phyloP scores from a whole-genome alignment of 306 rosid species.

The Quercus robur region DNA sequence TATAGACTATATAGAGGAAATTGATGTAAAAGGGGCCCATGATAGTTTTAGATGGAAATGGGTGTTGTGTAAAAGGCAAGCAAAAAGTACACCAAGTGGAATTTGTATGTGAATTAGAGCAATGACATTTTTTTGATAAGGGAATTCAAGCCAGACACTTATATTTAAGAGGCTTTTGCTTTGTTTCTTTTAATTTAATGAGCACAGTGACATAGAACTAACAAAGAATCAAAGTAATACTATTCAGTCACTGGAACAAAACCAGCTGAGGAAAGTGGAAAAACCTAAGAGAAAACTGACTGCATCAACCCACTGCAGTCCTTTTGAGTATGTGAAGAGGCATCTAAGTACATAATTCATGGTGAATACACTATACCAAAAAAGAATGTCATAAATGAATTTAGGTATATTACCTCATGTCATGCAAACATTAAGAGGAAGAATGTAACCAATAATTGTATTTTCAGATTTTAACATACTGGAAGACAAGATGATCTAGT shows the following conservation, averaged over 20 bases:
- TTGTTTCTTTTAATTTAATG: slow-evolving; percentile 17
- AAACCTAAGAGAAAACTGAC: not conserved
- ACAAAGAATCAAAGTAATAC: slow-evolving; percentile 24
- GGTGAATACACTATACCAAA: not conserved
- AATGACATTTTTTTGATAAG: slow-evolving; percentile 32
- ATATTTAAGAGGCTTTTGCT: slow-evolving; percentile 39
- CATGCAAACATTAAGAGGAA: slow-evolving; percentile 8
- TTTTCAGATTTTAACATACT: slow-evolving; percentile 18
- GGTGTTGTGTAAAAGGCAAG: slow-evolving; percentile 56
- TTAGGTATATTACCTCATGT: slow-evolving; percentile 17
- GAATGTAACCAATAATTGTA: slow-evolving; percentile 35
- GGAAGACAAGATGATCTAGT: slow-evolving; percentile 36
- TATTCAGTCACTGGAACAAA: slow-evolving; percentile 25
- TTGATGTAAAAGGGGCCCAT: slow-evolving; percentile 61
- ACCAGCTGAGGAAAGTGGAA: not conserved
- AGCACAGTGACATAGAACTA: slow-evolving; percentile 34
- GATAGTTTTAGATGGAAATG: slow-evolving; percentile 34
- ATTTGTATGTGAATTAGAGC: slow-evolving; percentile 53
- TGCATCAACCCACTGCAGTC: not conserved
- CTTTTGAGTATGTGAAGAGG: not conserved
- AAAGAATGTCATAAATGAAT: slow-evolving; percentile 23
- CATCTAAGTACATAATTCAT: not conserved
- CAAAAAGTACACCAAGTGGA: slow-evolving; percentile 81
- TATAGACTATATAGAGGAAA: slow-evolving; percentile 25
- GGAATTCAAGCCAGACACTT: slow-evolving; percentile 25